A percentile compares a stretch with the other conserved stretches of the same genome.
These are phyloP conservation scores for Polygonum aviculare DNA, from an alignment of 148 eudicot species.

Conservation along the genomic window DNA sequence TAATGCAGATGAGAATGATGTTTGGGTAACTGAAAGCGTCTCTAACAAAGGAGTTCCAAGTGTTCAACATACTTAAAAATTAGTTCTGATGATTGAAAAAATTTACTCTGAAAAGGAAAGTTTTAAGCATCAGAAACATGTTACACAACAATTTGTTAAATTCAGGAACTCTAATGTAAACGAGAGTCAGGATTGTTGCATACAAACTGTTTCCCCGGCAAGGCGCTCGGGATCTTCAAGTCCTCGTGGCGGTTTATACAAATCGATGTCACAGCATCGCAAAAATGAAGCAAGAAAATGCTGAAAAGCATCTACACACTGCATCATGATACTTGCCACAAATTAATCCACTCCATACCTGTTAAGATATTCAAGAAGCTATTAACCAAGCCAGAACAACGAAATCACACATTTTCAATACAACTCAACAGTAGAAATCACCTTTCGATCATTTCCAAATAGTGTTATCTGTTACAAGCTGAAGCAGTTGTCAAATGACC, in stretches of 20 bases:
- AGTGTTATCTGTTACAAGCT: constrained; percentile 11
- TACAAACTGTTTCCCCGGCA: constrained; percentile 82
- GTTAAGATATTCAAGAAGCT: constrained; percentile 19
- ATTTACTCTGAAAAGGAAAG: not conserved
- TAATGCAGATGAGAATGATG: not conserved
- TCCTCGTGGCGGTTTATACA: constrained; percentile 51
- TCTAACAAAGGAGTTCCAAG: not conserved
- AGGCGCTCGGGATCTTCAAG: constrained; percentile 81
- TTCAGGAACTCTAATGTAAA: not conserved
- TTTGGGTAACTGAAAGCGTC: not conserved
- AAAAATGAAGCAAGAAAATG: constrained; percentile 65
- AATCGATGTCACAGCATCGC: constrained; percentile 69
- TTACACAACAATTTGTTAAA: too few species aligned
- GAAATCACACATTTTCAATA: not conserved
- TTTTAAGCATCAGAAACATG: too few species aligned
- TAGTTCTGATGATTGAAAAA: not conserved
- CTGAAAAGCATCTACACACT: constrained; percentile 78
- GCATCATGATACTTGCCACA: constrained; percentile 70
- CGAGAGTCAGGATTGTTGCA: constrained; percentile 18
- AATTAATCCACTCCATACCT: constrained; percentile 66
- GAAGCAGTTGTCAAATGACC: constrained; percentile 14
- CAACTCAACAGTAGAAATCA: constrained; percentile 15
- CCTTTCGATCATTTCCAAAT: constrained; percentile 74
- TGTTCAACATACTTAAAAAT: too few species aligned
- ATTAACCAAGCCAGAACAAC: not conserved